A percentile compares a stretch with the other conserved stretches of the same genome.
Conservation (phyloP, 768 basidiomycete species). For the Macrolepiota fuliginosa region DNA sequence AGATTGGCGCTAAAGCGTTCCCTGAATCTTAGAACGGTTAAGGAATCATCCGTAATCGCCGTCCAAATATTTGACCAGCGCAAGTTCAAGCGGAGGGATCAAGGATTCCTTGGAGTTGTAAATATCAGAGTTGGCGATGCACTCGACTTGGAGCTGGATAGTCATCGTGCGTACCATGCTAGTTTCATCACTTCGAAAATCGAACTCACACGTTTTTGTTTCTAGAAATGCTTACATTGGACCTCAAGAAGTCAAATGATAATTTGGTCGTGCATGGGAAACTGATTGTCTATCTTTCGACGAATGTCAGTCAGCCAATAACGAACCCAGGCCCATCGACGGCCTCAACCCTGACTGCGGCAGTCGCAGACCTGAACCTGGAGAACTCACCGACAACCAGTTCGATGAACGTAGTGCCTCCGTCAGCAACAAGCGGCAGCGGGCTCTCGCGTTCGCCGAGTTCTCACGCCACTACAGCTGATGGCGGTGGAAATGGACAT, state of each 20-base stretch:
- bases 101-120: slow-evolving; percentile 97
- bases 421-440: slow-evolving; percentile 33
- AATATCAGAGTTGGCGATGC: slow-evolving; percentile 91
- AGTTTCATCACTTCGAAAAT: background rate
- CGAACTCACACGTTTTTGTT: background rate
- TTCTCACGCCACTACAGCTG: slow-evolving; percentile 52
- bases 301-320: slow-evolving; percentile 83
- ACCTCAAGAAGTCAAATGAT: slow-evolving; percentile 98
- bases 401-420: slow-evolving; percentile 47
- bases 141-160: slow-evolving; percentile 87
- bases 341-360: slow-evolving; percentile 53
- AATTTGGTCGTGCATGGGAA: slow-evolving; percentile 97
- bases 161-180: slow-evolving; percentile 70
- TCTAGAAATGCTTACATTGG: slow-evolving; percentile 92
- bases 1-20: slow-evolving; percentile 11
- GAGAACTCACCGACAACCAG: slow-evolving; percentile 59
- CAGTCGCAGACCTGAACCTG: slow-evolving; percentile 60
- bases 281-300: slow-evolving; percentile 94
- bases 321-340: slow-evolving; percentile 81
- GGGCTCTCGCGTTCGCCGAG: slow-evolving; percentile 63
- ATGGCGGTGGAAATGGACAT: slow-evolving; percentile 42
- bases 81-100: slow-evolving; percentile 98
- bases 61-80: slow-evolving; percentile 99
- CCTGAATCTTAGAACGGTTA: slow-evolving; percentile 66
- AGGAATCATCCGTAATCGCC: slow-evolving; percentile 96